phyloP scores from a whole-genome alignment of 164 flowering plant genomes.

The Umbilicus rupestris region DNA sequence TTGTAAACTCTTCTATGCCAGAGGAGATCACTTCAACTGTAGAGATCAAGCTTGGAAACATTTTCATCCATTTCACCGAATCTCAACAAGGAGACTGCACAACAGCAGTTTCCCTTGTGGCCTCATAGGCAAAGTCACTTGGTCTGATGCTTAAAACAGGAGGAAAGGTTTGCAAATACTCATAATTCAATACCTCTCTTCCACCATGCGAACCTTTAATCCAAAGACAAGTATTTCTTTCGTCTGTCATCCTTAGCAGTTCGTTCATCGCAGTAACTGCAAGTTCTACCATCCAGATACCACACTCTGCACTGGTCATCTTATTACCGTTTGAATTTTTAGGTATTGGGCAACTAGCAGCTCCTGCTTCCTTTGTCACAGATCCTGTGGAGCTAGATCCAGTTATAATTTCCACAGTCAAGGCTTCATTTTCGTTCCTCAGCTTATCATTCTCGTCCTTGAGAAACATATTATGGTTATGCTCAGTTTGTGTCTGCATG shows the following conservation, averaged over 20 bases:
- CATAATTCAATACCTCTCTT: background rate
- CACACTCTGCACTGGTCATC: background rate
- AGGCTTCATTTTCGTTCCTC: background rate
- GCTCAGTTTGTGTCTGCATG: constrained; percentile 4
- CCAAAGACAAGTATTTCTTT: background rate
- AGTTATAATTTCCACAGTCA: background rate
- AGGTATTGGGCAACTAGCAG: too few relatives aligned
- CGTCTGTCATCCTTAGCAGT: background rate
- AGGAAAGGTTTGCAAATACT: constrained; percentile 1
- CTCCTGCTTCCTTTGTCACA: background rate
- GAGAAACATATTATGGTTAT: background rate
- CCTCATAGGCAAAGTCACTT: background rate
- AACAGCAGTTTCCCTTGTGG: background rate
- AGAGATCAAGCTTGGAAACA: background rate
- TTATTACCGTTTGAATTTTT: background rate
- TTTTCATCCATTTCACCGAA: background rate
- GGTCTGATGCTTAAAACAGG: background rate
- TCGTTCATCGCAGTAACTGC: background rate
- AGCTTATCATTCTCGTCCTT: background rate
- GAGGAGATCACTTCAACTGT: background rate
- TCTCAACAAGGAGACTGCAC: background rate
- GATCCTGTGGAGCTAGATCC: background rate
- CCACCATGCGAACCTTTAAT: background rate
- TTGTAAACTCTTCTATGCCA: background rate
- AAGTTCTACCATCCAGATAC: background rate